Evolutionary conservation across 2,329 filamentous ascomycete genomes (phyloP).

Genomic region (Colletotrichum ledebouriae): DNA sequence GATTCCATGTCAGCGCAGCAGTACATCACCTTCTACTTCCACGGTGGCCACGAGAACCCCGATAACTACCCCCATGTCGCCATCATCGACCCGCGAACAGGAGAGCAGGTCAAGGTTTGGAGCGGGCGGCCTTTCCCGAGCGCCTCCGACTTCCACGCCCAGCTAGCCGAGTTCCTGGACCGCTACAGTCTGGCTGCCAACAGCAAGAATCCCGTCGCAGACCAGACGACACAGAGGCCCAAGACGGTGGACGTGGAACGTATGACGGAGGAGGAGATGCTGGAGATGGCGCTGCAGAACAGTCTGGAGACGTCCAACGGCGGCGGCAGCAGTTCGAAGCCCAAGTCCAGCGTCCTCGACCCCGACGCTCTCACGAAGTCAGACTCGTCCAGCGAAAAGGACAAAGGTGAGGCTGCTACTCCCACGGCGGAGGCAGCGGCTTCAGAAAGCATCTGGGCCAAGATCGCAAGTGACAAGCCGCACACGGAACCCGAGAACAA

Average conservation of each 20-base stretch:
- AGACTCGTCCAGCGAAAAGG: constrained; percentile 63
- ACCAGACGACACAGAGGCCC: constrained; percentile 77
- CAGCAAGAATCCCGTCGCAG: constrained; percentile 93
- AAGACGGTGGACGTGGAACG: constrained; percentile 82
- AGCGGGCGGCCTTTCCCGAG: constrained; percentile 84
- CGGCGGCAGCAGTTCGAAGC: constrained; percentile 51
- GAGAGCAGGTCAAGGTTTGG: constrained; percentile 98
- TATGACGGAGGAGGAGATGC: constrained; percentile 98
- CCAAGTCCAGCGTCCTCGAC: constrained; percentile 74
- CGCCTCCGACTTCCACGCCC: constrained; percentile 85
- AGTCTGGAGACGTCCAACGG: constrained; percentile 73
- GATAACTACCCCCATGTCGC: constrained; percentile 96
- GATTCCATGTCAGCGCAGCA: constrained; percentile 82
- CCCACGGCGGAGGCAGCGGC: constrained; percentile 45
- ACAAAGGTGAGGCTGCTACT: constrained; percentile 51
- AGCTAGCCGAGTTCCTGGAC: constrained; percentile 96
- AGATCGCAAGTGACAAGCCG: constrained; percentile 78
- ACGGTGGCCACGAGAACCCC: constrained; percentile 78
- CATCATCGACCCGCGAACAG: constrained; percentile 94
- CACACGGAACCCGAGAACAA: constrained; percentile 84
- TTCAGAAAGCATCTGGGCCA: constrained; percentile 67
- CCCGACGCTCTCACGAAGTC: constrained; percentile 89
- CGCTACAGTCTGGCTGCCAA: constrained; percentile 90
- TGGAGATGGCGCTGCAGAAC: constrained; percentile 92
- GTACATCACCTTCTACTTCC: constrained; percentile 93